Conservation (phyloP, 345 rosid genomes). For the Stellera chamaejasme region DNA sequence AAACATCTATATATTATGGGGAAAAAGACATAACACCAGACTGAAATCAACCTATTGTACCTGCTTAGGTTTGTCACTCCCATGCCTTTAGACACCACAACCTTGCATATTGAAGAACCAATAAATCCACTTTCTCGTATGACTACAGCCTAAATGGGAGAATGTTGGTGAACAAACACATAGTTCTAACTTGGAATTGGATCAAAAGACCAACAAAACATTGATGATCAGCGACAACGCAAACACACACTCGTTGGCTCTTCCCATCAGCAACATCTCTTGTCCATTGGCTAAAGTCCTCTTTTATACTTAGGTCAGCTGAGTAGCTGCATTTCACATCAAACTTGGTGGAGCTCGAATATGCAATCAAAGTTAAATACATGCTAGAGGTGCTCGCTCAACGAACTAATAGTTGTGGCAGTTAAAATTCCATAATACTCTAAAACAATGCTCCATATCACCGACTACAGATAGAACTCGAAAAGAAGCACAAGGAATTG, state of each 20-base stretch:
- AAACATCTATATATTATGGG: background rate
- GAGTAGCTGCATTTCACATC: constrained; percentile 56
- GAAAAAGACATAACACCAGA: too few relatives aligned
- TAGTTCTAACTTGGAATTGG: background rate
- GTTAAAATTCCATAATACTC: too few relatives aligned
- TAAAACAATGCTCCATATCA: too few relatives aligned
- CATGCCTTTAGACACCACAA: constrained; percentile 72
- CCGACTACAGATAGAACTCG: too few relatives aligned
- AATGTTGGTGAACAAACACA: constrained; percentile 10
- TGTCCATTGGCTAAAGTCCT: constrained; percentile 38
- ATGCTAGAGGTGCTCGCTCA: too few relatives aligned
- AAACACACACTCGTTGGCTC: constrained; percentile 55
- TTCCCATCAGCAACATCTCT: constrained; percentile 72
- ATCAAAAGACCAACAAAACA: constrained; percentile 1
- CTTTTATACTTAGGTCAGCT: constrained; percentile 27
- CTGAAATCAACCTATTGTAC: constrained; percentile 18
- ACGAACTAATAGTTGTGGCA: too few relatives aligned
- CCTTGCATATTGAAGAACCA: constrained; percentile 93
- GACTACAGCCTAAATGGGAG: constrained; percentile 55
- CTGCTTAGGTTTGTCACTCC: constrained; percentile 90
- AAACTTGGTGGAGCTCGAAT: constrained; percentile 44
- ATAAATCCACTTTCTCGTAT: constrained; percentile 86
- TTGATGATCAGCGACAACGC: too few relatives aligned
- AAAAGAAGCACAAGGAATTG: too few relatives aligned
- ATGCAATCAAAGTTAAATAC: background rate